Conservation (phyloP, 345 rosid species). For the Citropsis articulata region DNA sequence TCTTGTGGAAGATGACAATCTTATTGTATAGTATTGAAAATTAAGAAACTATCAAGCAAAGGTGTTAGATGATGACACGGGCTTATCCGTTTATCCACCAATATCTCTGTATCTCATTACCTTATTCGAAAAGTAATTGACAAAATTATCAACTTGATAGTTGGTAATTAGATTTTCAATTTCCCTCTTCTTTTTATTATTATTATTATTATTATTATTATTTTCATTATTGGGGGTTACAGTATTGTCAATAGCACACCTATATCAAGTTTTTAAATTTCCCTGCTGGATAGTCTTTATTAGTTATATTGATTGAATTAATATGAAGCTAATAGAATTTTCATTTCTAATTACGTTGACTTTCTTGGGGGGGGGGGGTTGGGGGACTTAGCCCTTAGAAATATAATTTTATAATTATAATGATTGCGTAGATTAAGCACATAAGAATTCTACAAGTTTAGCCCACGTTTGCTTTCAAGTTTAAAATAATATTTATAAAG, state of each 20-base stretch:
- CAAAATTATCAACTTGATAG: background rate
- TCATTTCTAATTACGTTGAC: background rate
- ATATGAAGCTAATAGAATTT: background rate
- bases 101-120: slow-evolving; percentile 8
- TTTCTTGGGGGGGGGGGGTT: too few relatives aligned
- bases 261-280: background rate
- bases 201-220: too few relatives aligned
- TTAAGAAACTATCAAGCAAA: slow-evolving; percentile 7
- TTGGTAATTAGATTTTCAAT: background rate
- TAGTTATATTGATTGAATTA: background rate
- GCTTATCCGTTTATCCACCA: slow-evolving; percentile 25
- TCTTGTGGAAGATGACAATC: slow-evolving; percentile 5
- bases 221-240: background rate
- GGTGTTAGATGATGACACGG: slow-evolving; percentile 18
- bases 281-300: background rate
- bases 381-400: too few relatives aligned
- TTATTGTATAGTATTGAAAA: background rate
- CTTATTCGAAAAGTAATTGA: background rate
- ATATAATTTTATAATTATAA: too few relatives aligned
- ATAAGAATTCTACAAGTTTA: too few relatives aligned
- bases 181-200: background rate
- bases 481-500: too few relatives aligned
- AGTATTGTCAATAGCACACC: background rate
- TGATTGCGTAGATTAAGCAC: too few relatives aligned
- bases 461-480: too few relatives aligned